Base-by-base conservation (phyloP, 2,329 filamentous ascomycete species). In the Tolypocladium nubicola region DNA sequence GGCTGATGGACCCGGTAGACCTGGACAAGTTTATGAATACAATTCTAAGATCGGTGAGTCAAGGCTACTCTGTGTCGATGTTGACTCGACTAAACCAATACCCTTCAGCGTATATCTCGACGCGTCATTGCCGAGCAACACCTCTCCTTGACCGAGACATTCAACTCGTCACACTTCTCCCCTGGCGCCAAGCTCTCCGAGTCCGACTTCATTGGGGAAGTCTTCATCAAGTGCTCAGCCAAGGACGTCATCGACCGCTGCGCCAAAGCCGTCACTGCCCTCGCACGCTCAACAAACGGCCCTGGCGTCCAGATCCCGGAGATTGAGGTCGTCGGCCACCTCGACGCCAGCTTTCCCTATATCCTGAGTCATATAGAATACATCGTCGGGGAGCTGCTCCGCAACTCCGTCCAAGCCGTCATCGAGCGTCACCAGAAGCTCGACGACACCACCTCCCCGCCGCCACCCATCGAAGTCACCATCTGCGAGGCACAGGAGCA, bases 61-160 rank as follows among this genome's bases (percentile, higher is more conserved):
- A 35, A 13, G 26, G 30, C 9, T 11, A 1, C 8, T 11, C 8
- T 4, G 2, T 5, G 47, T 13, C 9, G 9, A 7, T 35, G 16
- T 35, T 13, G 19, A 21, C 47, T 35, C 30, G 4, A 43, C 58
- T 66, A 41, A 9, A 43, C 58, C 66, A 41, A 64, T 55, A 56
- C 38, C 37, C 45, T 30, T 26, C 63, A 94, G 89, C 84, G 94
- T 59, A 99, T 99, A 64, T 97, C 92, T 50, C 86, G 94, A 59
- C 85, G 95, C 61, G 94, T 97, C 63, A 99, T 99, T 68, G 94
- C 94, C 39, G 94, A 99, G 73, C 94, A 99, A 67, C 94, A 99
- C 68, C 84, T 99, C 41, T 91, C 94, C 11, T 81, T 99, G 21
- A 96, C 92, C 5, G 92, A 97, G 64, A 97, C 92, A 1, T 97